Evolutionary conservation across 2,329 filamentous ascomycete species (phyloP), one percentile per base, ranked within the genome.

Genomic region (Pseudonectria buxi): DNA sequence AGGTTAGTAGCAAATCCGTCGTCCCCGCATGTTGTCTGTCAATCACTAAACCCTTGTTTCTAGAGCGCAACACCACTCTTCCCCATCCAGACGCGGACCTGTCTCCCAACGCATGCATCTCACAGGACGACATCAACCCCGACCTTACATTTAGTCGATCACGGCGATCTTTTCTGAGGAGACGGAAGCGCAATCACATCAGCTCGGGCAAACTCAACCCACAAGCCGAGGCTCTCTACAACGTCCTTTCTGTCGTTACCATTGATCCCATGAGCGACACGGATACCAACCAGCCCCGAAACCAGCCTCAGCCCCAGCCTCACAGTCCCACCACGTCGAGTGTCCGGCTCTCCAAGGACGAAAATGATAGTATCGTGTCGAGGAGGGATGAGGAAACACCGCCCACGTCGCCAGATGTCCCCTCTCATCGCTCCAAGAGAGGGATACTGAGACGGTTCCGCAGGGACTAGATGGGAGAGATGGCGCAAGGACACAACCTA

Each of bases 21-120:
- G 5, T 22, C 15, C 28, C 10, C 32, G 12, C 6, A 3, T 12
- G 15, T 16, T 13, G 18, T 30, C 12, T 22, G 14, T 13, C 2
- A 36, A 6, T 6, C 11, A 12, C 13, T 14, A 26, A 29, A 33
- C 51, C 32, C 10, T 14, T 15, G 11, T 13, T 22, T 12, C 3
- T 40, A 71, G 70, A 56, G 30, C 65, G 69, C 42, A 81, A 78
- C 47, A 82, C 78, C 11, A 78, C 76, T 3, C 62, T 76, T 12
- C 74, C 72, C 14, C 76, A 81, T 41, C 78, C 78, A 14, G 75
- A 78, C 13, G 78, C 78, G 39, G 68, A 78, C 46, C 64, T 74
- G 6, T 71, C 68, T 11, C 68, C 69, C 32, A 67, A 74, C 41
- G 77, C 76, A 29, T 69, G 62, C 48, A 74, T 82, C 39, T 68